Evolutionary conservation across 257 asterid species (phyloP).

Genomic region (Solanum ossicruentum): DNA sequence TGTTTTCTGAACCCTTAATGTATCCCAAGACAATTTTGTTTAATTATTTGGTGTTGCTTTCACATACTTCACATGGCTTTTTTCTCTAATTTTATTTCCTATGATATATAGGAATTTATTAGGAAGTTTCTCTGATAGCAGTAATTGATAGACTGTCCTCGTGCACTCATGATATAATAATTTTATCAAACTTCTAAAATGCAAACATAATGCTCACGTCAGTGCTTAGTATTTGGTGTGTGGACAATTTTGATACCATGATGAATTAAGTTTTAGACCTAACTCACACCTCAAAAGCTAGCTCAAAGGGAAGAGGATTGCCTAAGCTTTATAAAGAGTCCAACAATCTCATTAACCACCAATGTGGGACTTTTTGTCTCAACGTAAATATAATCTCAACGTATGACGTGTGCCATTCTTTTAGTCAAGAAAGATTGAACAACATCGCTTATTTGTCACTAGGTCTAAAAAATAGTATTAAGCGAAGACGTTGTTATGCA

Average conservation of each 20-base stretch:
- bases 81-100: neutral
- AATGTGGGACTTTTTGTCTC: no score
- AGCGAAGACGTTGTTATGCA: no score
- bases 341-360: no score
- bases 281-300: no score
- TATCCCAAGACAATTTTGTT: constrained; percentile 2
- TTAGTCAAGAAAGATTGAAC: neutral
- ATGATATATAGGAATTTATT: neutral
- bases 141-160: neutral
- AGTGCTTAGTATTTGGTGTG: no score
- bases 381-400: no score
- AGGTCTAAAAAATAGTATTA: neutral
- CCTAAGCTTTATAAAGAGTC: no score
- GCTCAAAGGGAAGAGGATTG: no score
- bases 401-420: neutral
- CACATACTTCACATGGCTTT: constrained; percentile 4
- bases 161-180: neutral
- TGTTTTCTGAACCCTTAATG: constrained; percentile 3
- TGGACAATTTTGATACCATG: no score
- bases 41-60: neutral
- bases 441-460: no score
- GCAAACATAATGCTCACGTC: no score
- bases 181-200: neutral
- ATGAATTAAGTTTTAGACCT: no score
- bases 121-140: neutral